These are phyloP conservation scores for Suillus placidus DNA, from an alignment of 768 basidiomycete genomes.

Conservation along the genomic window DNA sequence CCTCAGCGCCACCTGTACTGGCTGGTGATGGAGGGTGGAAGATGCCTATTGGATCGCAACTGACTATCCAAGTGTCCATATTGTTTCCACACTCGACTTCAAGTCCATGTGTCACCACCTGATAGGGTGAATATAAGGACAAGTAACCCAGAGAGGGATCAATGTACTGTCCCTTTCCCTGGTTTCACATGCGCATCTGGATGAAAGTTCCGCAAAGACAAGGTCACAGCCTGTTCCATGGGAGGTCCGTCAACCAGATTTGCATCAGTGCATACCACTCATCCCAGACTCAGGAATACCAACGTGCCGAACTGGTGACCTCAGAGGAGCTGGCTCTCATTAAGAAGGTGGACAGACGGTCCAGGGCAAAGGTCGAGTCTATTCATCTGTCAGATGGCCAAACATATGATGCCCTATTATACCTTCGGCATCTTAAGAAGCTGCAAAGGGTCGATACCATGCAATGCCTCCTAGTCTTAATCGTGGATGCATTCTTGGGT, in stretches of 20 bases:
- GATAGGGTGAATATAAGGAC: background rate
- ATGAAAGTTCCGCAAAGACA: slow-evolving; percentile 86
- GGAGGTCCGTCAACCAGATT: slow-evolving; percentile 64
- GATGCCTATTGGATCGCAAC: slow-evolving; percentile 84
- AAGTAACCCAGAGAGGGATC: background rate
- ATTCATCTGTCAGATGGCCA: slow-evolving; percentile 81
- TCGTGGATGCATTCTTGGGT: slow-evolving; percentile 88
- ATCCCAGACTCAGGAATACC: slow-evolving; percentile 72
- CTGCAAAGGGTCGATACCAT: slow-evolving; percentile 84
- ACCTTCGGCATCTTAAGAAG: slow-evolving; percentile 86
- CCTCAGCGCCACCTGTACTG: slow-evolving; percentile 34
- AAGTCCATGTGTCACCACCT: slow-evolving; percentile 79
- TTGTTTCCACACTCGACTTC: slow-evolving; percentile 70
- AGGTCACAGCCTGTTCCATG: slow-evolving; percentile 91
- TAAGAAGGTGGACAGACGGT: slow-evolving; percentile 87
- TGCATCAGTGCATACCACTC: slow-evolving; percentile 11
- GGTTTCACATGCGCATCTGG: slow-evolving; percentile 81
- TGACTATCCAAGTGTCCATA: slow-evolving; percentile 96
- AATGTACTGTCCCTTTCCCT: slow-evolving; percentile 62
- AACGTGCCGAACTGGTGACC: slow-evolving; percentile 89
- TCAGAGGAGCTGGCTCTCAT: slow-evolving; percentile 84
- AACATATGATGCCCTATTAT: slow-evolving; percentile 84
- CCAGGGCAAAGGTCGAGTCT: slow-evolving; percentile 72
- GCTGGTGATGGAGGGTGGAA: slow-evolving; percentile 52
- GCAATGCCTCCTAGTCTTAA: slow-evolving; percentile 83